Percentiles rank a stretch among this genome's conserved stretches.
Evolutionary conservation across 768 basidiomycete species (phyloP).

Genomic region (Termitomyces sp.): DNA sequence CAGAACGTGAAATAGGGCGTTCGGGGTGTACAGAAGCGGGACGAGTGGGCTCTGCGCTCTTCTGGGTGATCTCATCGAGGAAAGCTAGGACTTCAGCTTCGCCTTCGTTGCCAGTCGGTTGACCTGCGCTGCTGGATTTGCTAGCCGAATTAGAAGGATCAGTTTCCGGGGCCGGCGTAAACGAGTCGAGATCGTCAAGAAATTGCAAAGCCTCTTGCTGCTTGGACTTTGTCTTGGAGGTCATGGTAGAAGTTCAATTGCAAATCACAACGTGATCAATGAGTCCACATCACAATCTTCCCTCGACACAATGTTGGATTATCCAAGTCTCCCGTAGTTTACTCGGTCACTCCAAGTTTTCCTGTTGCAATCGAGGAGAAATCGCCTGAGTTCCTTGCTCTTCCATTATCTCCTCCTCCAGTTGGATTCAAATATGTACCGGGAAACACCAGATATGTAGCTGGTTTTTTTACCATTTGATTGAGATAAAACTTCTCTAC

Average conservation of each 20-base stretch:
- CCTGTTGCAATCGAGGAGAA: neutral
- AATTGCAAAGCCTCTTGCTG: constrained; percentile 89
- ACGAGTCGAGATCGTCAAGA: constrained; percentile 91
- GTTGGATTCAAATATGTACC: neutral
- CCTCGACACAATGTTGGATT: neutral
- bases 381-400: too few species aligned
- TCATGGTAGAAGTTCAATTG: constrained; percentile 26
- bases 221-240: constrained; percentile 67
- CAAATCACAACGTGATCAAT: constrained; percentile 3
- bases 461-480: neutral
- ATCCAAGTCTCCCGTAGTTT: neutral
- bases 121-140: constrained; percentile 20
- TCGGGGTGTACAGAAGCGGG: constrained; percentile 49
- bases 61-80: constrained; percentile 93
- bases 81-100: constrained; percentile 89
- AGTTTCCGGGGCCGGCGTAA: constrained; percentile 41
- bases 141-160: constrained; percentile 12
- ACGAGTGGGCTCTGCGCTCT: constrained; percentile 76
- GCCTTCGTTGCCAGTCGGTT: constrained; percentile 39
- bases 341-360: neutral
- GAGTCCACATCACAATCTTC: neutral
- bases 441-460: neutral
- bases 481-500: neutral
- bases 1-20: constrained; percentile 59
- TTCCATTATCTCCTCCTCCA: neutral